These are phyloP conservation scores for Diaporthe helianthi DNA, from an alignment of 2,329 filamentous ascomycete species.

Conservation along the genomic window DNA sequence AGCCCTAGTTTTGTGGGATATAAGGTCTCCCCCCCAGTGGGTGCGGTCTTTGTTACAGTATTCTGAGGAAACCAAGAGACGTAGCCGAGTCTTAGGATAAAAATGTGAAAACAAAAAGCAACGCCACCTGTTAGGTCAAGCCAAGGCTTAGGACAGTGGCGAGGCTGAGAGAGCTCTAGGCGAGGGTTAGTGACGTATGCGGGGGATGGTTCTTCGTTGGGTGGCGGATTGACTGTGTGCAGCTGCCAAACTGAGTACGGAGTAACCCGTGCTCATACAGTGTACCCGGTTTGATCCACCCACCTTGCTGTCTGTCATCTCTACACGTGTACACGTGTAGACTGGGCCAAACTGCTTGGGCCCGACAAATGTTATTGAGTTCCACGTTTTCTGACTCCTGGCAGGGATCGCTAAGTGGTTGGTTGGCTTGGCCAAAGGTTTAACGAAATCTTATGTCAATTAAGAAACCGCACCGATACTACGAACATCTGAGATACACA, in stretches of 20 bases:
- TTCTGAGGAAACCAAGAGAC: too few species aligned
- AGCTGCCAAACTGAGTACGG: not conserved
- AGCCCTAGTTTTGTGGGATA: not conserved
- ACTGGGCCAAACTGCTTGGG: not conserved
- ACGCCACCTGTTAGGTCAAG: not conserved
- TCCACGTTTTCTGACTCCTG: not conserved
- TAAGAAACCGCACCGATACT: not conserved
- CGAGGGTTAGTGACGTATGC: slow-evolving; percentile 27
- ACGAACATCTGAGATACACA: too few species aligned
- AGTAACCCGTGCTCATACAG: not conserved
- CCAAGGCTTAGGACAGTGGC: slow-evolving; percentile 36
- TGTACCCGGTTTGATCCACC: too few species aligned
- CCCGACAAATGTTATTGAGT: too few species aligned
- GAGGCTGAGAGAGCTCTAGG: slow-evolving; percentile 31
- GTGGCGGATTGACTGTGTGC: not conserved
- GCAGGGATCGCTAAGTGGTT: not conserved
- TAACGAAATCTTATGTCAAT: not conserved
- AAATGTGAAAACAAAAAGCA: too few species aligned
- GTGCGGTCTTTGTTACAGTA: not conserved
- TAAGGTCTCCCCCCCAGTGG: not conserved
- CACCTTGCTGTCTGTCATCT: not conserved
- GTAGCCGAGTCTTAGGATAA: too few species aligned
- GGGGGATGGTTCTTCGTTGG: not conserved
- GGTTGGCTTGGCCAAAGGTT: not conserved
- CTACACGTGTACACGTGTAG: too few species aligned